Base-by-base conservation (phyloP, 306 rosid genomes). In the Pyrus bretschneideri region DNA sequence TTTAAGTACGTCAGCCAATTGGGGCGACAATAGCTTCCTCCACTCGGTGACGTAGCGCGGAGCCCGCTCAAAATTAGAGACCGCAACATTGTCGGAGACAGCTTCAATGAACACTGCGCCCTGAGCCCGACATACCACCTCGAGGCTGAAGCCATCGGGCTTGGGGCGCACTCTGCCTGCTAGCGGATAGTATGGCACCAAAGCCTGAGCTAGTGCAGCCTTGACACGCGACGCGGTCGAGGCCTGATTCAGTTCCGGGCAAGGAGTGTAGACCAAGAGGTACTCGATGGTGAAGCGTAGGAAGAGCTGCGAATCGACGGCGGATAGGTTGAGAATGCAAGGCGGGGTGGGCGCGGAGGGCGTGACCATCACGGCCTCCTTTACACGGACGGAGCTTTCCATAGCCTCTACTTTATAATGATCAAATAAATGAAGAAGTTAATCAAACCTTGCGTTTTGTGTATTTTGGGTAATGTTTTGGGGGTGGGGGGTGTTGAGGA, bases 261-360 rank as follows among this genome's bases (percentile, higher is more conserved):
- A 18, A 29, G 89, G 84, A 33, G n/a, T 64, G 85, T 87, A 94
- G 14, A 91, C 31, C 0, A 91, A 21, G 67, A 94, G 95, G 72
- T 91, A 94, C 74, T 94, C 98, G 2, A 91, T 85, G 8, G 91
- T 88, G 87, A 94, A 94, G 30, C 97, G 97, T 30, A 94, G 91
- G 79, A 94, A 94, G 81, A 86, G 96, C 60, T 94, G 98, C 2
- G 97, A 94, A 58, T 94, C 98, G 5, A 94, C 31, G 27, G 97
- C 76, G 0, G 98, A 94, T 58, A 94, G 97, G 3, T 78, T 2
- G 33, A 94, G 89, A 8, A 86, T 77, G 58, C 78, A 69, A n/a
- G 57, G 5, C 6, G 97, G 96, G 51, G 91, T 89, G 70, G 93
- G 91, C 11, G 86, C 91, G 17, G 91, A 81, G 14, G 98, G 98